Conservation (phyloP, 2,329 filamentous ascomycete species). For the Diaporthe sp. region DNA sequence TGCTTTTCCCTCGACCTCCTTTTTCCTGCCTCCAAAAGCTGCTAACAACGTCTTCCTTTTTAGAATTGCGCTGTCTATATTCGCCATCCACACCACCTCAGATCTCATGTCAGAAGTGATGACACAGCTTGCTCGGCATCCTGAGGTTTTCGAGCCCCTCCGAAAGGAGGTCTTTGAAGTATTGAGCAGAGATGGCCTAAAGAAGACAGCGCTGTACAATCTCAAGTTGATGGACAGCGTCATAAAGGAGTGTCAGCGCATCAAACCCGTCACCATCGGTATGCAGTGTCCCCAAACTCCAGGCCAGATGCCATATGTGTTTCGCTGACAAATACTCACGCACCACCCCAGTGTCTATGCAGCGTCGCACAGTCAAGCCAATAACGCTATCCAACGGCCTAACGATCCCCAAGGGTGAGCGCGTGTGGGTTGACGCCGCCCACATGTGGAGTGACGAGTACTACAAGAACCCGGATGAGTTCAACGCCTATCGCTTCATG, state of each 20-base stretch:
- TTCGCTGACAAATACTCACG: not conserved
- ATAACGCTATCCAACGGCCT: slow-evolving; percentile 44
- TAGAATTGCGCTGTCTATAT: slow-evolving; percentile 51
- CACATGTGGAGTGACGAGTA: slow-evolving; percentile 40
- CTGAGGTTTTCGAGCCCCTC: slow-evolving; percentile 55
- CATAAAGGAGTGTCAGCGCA: slow-evolving; percentile 55
- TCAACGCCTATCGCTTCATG: slow-evolving; percentile 48
- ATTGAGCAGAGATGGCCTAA: slow-evolving; percentile 50
- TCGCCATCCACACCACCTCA: slow-evolving; percentile 58
- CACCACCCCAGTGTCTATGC: not conserved
- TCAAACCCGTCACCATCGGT: slow-evolving; percentile 33
- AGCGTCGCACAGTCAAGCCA: slow-evolving; percentile 33
- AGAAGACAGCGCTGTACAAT: slow-evolving; percentile 53
- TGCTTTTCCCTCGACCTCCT: not conserved
- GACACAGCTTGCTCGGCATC: slow-evolving; percentile 54
- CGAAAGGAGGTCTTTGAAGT: slow-evolving; percentile 57
- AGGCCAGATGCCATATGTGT: not conserved
- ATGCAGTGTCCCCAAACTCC: not conserved
- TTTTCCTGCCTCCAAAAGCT: too few relatives aligned
- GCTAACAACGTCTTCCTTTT: too few relatives aligned
- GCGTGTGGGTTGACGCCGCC: slow-evolving; percentile 40
- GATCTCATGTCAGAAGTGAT: slow-evolving; percentile 53
- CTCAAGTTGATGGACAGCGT: slow-evolving; percentile 57
- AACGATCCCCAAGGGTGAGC: slow-evolving; percentile 43
- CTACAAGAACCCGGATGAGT: slow-evolving; percentile 45